These are phyloP conservation scores for Pichia sp. DNA, from an alignment of 1,139 yeast genomes.

Conservation along the genomic window DNA sequence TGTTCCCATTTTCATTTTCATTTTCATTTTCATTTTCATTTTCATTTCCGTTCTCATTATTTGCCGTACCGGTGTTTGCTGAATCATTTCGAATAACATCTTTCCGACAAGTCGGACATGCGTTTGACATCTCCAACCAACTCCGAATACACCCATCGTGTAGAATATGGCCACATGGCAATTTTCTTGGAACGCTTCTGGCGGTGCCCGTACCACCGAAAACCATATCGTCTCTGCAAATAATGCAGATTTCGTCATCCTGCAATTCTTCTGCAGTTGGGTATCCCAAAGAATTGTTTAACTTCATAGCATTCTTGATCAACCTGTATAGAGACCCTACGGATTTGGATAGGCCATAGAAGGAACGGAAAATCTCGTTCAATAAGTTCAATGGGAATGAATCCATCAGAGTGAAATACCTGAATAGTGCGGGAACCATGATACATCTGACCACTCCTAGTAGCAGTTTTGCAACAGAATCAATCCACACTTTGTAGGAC, in stretches of 20 bases:
- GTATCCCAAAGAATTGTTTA: conserved; percentile 60
- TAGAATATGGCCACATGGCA: conserved; percentile 80
- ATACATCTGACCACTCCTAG: conserved; percentile 36
- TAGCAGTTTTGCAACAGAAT: conserved; percentile 52
- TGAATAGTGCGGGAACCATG: conserved; percentile 28
- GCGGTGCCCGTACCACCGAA: conserved; percentile 33
- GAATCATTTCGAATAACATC: conserved; percentile 44
- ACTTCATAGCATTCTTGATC: conserved; percentile 57
- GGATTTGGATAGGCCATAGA: conserved; percentile 42
- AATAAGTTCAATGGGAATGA: conserved; percentile 62
- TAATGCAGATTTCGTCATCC: conserved; percentile 64
- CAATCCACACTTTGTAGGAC: conserved; percentile 65
- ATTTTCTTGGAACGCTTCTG: conserved; percentile 65
- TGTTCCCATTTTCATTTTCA: neutral
- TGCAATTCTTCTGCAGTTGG: conserved; percentile 60
- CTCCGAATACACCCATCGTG: conserved; percentile 88
- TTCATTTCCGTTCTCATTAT: neutral
- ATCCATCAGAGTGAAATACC: conserved; percentile 45
- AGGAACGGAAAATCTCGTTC: conserved; percentile 60
- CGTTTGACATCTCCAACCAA: conserved; percentile 89
- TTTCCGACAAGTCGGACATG: conserved; percentile 87
- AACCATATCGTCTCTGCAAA: conserved; percentile 82
- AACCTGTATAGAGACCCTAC: conserved; percentile 50
- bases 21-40: neutral
- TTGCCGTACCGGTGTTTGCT: neutral